Base-by-base conservation (phyloP, 495 filamentous ascomycete species). In the Penicillium argentinense region DNA sequence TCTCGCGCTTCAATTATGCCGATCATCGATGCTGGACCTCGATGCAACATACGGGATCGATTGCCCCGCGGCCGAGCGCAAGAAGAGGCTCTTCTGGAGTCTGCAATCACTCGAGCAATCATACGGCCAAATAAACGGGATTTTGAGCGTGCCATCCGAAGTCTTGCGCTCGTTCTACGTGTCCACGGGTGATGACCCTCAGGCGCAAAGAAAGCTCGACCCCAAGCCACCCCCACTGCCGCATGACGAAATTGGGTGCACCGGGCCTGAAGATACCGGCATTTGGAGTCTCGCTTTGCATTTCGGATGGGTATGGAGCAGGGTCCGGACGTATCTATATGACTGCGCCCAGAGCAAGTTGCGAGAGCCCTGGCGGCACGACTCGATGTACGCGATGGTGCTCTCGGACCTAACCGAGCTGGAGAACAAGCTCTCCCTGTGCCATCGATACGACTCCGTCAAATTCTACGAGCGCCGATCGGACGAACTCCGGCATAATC, bases 271-370 rank as follows among this genome's bases (percentile, higher is more conserved):
- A 8, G 70, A 72, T 33, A 59, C 59, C 1, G 70, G 71, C 0
- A 75, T 75, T 16, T 75, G 71, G 71, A 75, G 60, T 34, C 44
- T 71, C 44, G 51, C 62, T 4, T 45, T 69, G 8, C 64, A 73
- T 45, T 69, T 75, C 29, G 69, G 68, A 13, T 73, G 70, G 72
- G 64, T 75, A 13, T 75, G 72, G 72, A 72, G 66, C 19, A 53
- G 62, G 5, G 70, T 73, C 5, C 56, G 72, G 30, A 59, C 55
- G 18, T 75, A 69, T 21, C 56, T 75, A 1, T 66, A 61, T 1
- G 64, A 74, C 29, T 73, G 68, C 30, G 66, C 72, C 8, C 64
- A 61, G 23, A 69, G 64, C 41, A 57, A 61, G n/a, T 37, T 75
- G 7, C 71, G 61, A 41, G 72, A 73, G 38, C 72, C 72, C 5